Conservation (phyloP, 805 yeast genomes). For the Sungouiella blattae region DNA sequence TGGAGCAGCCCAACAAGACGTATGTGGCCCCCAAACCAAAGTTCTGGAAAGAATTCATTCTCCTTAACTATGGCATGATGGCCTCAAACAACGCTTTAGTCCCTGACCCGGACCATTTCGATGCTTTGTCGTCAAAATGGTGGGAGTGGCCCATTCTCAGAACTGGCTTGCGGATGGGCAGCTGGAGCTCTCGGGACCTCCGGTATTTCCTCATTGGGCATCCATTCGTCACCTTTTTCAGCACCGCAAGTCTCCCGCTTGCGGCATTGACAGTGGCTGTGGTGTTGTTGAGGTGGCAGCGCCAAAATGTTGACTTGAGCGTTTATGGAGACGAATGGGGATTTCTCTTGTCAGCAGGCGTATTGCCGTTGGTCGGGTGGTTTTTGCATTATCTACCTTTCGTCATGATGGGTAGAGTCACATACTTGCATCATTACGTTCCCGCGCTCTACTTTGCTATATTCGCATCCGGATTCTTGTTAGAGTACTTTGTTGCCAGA, state of each 20-base stretch:
- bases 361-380: constrained; percentile 40
- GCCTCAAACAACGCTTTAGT: constrained; percentile 79
- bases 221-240: constrained; percentile 70
- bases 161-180: constrained; percentile 72
- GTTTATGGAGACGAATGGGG: constrained; percentile 28
- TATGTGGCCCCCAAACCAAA: constrained; percentile 54
- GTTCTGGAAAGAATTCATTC: constrained; percentile 72
- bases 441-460: constrained; percentile 40
- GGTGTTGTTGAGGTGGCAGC: constrained; percentile 26
- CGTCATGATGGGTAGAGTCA: constrained; percentile 41
- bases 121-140: constrained; percentile 65
- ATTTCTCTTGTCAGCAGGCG: constrained; percentile 24
- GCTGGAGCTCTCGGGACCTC: constrained; percentile 58
- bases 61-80: constrained; percentile 82
- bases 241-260: constrained; percentile 24
- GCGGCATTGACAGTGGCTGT: constrained; percentile 20
- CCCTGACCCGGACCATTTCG: constrained; percentile 74
- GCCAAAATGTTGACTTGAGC: constrained; percentile 23
- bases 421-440: constrained; percentile 42
- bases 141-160: constrained; percentile 90
- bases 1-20: constrained; percentile 28
- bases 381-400: constrained; percentile 39
- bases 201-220: constrained; percentile 63
- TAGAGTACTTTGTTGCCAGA: constrained; percentile 20
- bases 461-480: constrained; percentile 19